Evolutionary conservation across 2,329 filamentous ascomycete genomes (phyloP), one percentile per base, ranked within the genome.

Genomic region (Ascochyta viciae-villosae): DNA sequence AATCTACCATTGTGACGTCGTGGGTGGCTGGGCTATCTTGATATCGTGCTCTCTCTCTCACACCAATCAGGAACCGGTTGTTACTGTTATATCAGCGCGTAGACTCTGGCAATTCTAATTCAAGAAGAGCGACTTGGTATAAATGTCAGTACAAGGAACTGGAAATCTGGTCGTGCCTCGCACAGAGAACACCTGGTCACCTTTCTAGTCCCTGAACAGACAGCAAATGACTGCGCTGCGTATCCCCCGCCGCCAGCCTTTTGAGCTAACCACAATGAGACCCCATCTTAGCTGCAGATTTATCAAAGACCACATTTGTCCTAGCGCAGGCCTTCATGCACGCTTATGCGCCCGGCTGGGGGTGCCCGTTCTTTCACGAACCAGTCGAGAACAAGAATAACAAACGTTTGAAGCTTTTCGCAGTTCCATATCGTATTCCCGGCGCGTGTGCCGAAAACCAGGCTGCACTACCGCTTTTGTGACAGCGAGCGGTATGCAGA

Each of bases 361-460:
- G 41, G 37, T 46, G 37, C 46, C 19, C 37, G 26, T 29, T 23
- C 37, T 49, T 58, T 58, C 50, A 58, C 60, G 61, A 68, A 58
- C 71, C 72, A 74, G 60, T 72, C 31, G 49, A 64, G 49, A 58
- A 64, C 65, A 57, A 70, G 68, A 73, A 74, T 73, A 72, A 70
- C 69, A 62, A 59, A 58, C 58, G 59, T 57, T 16, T 47, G 64
- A 65, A 61, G 65, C 67, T 63, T 69, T 59, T 61, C 55, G 60
- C 64, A 61, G 51, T 49, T 50, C 41, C 62, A 61, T 60, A 53
- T 63, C 58, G 58, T 66, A 60, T 65, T 49, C 60, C 66, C 63
- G 64, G 67, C 63, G 61, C 57, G 58, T 58, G 62, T 56, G 65
- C 66, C 66, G 64, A 58, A 59, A 62, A 61, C 50, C 53, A 54